Conservation (phyloP, 2,329 filamentous ascomycete genomes). For the Curvularia sp. region DNA sequence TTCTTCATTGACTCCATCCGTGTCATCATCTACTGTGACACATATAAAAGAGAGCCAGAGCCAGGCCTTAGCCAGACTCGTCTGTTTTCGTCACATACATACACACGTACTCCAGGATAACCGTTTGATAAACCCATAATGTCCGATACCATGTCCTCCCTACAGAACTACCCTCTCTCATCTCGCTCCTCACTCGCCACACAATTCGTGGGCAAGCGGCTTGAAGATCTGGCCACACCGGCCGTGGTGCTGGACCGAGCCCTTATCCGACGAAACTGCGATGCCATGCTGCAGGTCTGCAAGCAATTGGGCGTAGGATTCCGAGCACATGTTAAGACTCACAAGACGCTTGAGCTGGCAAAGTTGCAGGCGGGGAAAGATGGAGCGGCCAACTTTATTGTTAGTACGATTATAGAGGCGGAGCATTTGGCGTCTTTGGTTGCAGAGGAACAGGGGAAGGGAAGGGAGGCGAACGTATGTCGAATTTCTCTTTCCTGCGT, state of each 20-base stretch:
- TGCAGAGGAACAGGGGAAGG: constrained; percentile 61
- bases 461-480: constrained; percentile 66
- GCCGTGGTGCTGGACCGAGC: constrained; percentile 72
- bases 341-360: constrained; percentile 76
- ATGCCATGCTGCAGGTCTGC: constrained; percentile 71
- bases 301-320: constrained; percentile 68
- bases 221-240: constrained; percentile 69
- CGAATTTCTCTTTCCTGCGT: background rate
- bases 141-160: background rate
- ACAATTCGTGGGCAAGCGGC: constrained; percentile 64
- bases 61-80: background rate
- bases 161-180: constrained; percentile 29
- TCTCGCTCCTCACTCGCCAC: constrained; percentile 12
- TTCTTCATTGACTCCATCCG: background rate
- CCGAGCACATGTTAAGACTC: constrained; percentile 81
- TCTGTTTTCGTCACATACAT: background rate
- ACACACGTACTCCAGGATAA: background rate
- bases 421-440: constrained; percentile 70
- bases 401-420: constrained; percentile 76
- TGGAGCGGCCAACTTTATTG: constrained; percentile 66
- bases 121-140: background rate
- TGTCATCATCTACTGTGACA: background rate
- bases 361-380: constrained; percentile 69
- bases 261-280: constrained; percentile 71
- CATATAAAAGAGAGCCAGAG: background rate